Percentiles rank a stretch among this genome's conserved stretches.
Evolutionary conservation across 2,329 filamentous ascomycete species (phyloP).

Genomic region (Sarocladiaceae sp.): DNA sequence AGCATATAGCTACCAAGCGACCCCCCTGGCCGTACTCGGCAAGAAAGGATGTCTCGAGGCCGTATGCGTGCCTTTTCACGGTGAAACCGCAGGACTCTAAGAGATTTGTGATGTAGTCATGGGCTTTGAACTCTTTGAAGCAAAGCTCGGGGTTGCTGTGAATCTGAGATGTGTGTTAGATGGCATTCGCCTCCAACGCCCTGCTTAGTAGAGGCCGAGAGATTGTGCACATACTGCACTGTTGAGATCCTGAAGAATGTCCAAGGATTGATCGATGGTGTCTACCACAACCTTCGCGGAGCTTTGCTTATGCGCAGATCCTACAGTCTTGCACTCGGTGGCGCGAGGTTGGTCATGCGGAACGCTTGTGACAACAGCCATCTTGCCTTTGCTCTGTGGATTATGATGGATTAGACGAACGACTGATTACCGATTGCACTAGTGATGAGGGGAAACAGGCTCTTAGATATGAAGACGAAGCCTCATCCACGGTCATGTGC

Average conservation of each 20-base stretch:
- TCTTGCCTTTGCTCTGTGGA: background rate
- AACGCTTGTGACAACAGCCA: background rate
- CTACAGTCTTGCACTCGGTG: background rate
- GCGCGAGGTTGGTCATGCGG: background rate
- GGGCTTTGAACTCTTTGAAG: slow-evolving; percentile 37
- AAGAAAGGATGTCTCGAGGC: slow-evolving; percentile 29
- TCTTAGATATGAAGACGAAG: slow-evolving; percentile 3
- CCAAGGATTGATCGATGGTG: background rate
- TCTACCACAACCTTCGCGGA: background rate
- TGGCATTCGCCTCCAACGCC: too few species aligned
- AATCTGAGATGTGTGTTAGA: too few species aligned
- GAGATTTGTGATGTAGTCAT: slow-evolving; percentile 33
- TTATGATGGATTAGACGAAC: background rate
- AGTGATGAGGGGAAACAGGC: background rate
- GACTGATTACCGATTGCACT: too few species aligned
- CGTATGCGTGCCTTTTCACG: slow-evolving; percentile 27
- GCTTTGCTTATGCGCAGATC: background rate
- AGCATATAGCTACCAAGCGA: slow-evolving; percentile 26
- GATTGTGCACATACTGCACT: background rate
- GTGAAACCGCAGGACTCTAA: slow-evolving; percentile 19
- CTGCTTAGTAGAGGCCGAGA: too few species aligned
- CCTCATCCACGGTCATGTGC: too few species aligned
- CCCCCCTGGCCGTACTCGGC: slow-evolving; percentile 23
- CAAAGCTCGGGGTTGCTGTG: slow-evolving; percentile 39
- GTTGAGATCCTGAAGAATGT: background rate